Conservation (phyloP, 2,329 filamentous ascomycete genomes). For the Penicillium sp. region DNA sequence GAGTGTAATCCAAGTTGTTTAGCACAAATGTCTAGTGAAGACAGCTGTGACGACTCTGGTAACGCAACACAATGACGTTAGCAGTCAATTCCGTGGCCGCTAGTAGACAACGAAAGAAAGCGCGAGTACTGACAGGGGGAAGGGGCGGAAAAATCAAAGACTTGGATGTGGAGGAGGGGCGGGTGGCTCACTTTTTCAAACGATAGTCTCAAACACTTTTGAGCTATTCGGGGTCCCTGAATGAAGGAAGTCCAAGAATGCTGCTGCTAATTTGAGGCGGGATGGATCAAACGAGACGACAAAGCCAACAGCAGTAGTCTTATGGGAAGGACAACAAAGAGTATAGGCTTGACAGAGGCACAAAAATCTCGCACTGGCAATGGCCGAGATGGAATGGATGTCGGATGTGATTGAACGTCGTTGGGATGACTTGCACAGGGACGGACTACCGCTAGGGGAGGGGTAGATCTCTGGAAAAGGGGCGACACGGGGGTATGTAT, state of each 20-base stretch:
- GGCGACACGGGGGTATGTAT: constrained; percentile 16
- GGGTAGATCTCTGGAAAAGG: constrained; percentile 14
- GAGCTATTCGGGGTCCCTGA: constrained; percentile 7
- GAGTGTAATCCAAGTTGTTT: constrained; percentile 10
- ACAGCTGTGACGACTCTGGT: constrained; percentile 3
- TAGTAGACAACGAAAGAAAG: not conserved
- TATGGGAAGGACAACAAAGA: not conserved
- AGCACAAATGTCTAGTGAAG: not conserved
- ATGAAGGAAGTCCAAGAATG: constrained; percentile 1
- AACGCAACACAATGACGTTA: not conserved
- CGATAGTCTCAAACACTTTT: constrained; percentile 3
- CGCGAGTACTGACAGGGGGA: not conserved
- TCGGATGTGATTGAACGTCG: not conserved
- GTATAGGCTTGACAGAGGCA: not conserved
- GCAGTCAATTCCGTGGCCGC: not conserved
- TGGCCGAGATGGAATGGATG: not conserved
- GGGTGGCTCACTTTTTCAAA: constrained; percentile 11
- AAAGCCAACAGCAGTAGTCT: constrained; percentile 11
- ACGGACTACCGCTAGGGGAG: constrained; percentile 8
- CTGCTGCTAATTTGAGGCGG: constrained; percentile 3
- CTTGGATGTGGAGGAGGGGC: not conserved
- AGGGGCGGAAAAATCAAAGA: not conserved
- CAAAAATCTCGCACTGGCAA: constrained; percentile 1
- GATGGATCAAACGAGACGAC: constrained; percentile 10
- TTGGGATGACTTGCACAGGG: not conserved